These are phyloP conservation scores for Kwoniella sp. DNA, from an alignment of 768 basidiomycete genomes.

Conservation along the genomic window DNA sequence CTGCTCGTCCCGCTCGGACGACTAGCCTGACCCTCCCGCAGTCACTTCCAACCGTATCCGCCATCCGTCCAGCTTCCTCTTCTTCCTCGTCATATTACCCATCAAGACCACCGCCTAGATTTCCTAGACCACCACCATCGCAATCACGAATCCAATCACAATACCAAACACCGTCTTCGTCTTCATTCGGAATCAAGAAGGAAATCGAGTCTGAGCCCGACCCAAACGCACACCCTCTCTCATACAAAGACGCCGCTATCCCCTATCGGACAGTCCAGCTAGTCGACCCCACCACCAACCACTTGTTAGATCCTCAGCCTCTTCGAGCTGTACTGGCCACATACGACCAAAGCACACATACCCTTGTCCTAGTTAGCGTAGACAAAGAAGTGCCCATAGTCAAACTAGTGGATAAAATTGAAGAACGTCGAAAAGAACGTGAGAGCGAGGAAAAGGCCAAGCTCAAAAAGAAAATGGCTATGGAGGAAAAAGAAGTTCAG, in stretches of 20 bases:
- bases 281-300: constrained; percentile 35
- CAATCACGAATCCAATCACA: too few relatives aligned
- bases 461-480: constrained; percentile 23
- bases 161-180: too few relatives aligned
- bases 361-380: constrained; percentile 40
- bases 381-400: constrained; percentile 40
- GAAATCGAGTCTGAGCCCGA: constrained; percentile 1
- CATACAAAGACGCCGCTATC: constrained; percentile 34
- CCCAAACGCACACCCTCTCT: constrained; percentile 11
- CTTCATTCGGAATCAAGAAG: background rate
- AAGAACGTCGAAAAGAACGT: constrained; percentile 27
- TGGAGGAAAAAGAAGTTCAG: constrained; percentile 50
- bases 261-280: constrained; percentile 47
- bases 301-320: constrained; percentile 34
- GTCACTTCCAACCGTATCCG: background rate
- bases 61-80: background rate
- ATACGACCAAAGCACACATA: constrained; percentile 35
- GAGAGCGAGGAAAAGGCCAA: constrained; percentile 34
- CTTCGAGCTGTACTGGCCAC: constrained; percentile 32
- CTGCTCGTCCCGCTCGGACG: background rate
- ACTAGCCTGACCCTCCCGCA: background rate
- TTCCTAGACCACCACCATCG: too few relatives aligned
- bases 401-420: constrained; percentile 39
- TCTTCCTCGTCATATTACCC: background rate
- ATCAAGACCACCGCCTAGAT: too few relatives aligned